Percentiles rank a stretch among this genome's conserved stretches.
phyloP scores from a whole-genome alignment of 2,329 filamentous ascomycete genomes.

The Cladophialophora chaetospira region DNA sequence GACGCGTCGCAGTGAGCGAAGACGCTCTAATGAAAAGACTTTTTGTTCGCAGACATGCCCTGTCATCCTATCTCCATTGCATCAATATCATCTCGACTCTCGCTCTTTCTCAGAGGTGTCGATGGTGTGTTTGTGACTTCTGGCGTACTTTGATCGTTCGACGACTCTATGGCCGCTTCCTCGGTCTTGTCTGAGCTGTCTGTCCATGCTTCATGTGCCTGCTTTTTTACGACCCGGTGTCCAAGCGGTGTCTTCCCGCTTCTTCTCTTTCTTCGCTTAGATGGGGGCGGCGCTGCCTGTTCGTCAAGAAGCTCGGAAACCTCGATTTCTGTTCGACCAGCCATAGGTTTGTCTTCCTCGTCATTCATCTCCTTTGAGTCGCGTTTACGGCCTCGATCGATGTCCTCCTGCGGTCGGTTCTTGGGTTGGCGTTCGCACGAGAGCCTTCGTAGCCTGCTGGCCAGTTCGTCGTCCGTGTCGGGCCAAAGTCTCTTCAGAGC shows the following conservation, averaged over 20 bases:
- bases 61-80: constrained; percentile 28
- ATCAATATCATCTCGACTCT: constrained; percentile 13
- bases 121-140: constrained; percentile 7
- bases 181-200: constrained; percentile 28
- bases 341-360: background rate
- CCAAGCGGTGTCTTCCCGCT: constrained; percentile 11
- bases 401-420: background rate
- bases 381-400: constrained; percentile 19
- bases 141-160: constrained; percentile 13
- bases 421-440: constrained; percentile 16
- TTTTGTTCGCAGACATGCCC: background rate
- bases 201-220: constrained; percentile 16
- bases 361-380: constrained; percentile 21
- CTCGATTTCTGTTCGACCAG: constrained; percentile 24
- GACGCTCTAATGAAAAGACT: background rate
- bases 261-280: constrained; percentile 22
- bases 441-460: constrained; percentile 26
- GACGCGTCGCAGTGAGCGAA: too few species aligned
- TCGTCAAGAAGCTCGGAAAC: constrained; percentile 25
- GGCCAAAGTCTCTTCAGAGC: constrained; percentile 41
- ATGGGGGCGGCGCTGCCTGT: constrained; percentile 17
- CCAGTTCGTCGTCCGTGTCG: constrained; percentile 29
- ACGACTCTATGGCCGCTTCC: constrained; percentile 16
- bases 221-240: constrained; percentile 14
- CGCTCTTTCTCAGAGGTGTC: background rate